Evolutionary conservation across 2,329 filamentous ascomycete species (phyloP), one percentile per base, ranked within the genome.

Genomic region (Botrytis hyacinthi): DNA sequence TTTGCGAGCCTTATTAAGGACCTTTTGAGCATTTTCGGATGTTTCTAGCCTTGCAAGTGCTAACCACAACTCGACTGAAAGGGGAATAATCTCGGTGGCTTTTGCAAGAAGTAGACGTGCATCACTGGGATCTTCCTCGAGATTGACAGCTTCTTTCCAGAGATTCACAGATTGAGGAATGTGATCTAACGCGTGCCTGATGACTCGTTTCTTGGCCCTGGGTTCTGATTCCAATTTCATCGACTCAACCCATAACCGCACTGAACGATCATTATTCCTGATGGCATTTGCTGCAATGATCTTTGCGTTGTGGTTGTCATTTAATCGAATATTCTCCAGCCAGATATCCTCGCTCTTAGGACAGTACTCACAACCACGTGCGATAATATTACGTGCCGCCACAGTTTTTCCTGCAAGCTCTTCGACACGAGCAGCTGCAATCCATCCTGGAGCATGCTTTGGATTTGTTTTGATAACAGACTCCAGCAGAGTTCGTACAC

Each of bases 401-500:
- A 97, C 94, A 73, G 93, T 92, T 83, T 97, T 97, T 62, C 95
- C 95, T 4, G 96, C 96, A 75, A 97, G 86, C 81, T 98, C 95
- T 82, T 99, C 97, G 66, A 99, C 83, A 79, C 96, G 90, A 26
- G 95, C 94, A 5, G 96, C 93, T 7, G 97, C 96, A 78, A 99
- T 97, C 93, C 97, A 99, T 32, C 94, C 96, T 16, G 96, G 93
- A 0, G 93, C 94, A 80, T 98, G 97, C 76, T 93, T 95, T 3
- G 95, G 93, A 81, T 99, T 99, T 12, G 95, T 98, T 83, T 96
- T 97, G 81, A 97, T 97, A 65, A 98, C 96, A 0, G 95, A 98
- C 81, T 97, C 94, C n/a, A 99, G 85, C 51, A 99, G 87, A 76
- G 95, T 92, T 76, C 96, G 90, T 29, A 97, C 96, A 82, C 96